Evolutionary conservation across 306 rosid species (phyloP).

Genomic region (Myrica gale): DNA sequence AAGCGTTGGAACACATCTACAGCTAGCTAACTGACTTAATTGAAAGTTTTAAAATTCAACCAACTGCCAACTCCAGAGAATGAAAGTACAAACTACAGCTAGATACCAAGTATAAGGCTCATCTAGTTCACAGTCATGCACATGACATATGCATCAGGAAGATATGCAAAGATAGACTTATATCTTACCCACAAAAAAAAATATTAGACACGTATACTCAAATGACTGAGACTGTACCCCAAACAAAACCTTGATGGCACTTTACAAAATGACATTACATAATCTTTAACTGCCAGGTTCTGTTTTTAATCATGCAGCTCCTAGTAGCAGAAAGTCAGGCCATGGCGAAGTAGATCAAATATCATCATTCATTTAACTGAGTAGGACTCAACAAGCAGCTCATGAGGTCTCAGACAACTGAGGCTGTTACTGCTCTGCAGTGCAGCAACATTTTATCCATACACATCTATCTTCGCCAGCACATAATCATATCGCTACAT

Average conservation of each 20-base stretch:
- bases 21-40: neutral
- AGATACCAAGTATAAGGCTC: neutral
- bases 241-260: neutral
- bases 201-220: neutral
- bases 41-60: neutral
- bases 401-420: neutral
- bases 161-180: neutral
- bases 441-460: neutral
- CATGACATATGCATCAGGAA: neutral
- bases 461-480: neutral
- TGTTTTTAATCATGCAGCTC: slow-evolving; percentile 15
- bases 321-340: neutral
- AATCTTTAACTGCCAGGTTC: neutral
- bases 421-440: slow-evolving; percentile 13
- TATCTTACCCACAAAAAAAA: too few relatives aligned
- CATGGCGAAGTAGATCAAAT: neutral
- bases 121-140: neutral
- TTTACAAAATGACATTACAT: slow-evolving; percentile 7
- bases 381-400: slow-evolving; percentile 1
- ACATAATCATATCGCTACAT: slow-evolving; percentile 1
- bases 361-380: neutral
- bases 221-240: neutral
- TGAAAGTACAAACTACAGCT: neutral
- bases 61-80: neutral
- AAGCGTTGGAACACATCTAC: neutral